Evolutionary conservation across 1,139 yeast species (phyloP).

Genomic region (Saccharomyces hybrid): DNA sequence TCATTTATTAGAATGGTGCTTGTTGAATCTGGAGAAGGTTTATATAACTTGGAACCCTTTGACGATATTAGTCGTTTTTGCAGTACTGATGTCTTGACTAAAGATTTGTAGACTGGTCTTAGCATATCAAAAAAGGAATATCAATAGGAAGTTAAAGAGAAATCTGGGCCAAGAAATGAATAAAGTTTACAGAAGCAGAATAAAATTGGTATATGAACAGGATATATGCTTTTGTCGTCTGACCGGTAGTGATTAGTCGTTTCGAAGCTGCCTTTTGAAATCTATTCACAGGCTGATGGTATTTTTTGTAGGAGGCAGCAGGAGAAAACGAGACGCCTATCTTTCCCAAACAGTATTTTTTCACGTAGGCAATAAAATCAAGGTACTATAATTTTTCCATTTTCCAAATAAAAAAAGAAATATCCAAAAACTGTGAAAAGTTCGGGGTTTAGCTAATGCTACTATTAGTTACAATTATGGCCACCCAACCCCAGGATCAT

Average conservation of each 20-base stretch:
- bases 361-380: background rate
- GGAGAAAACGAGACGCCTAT: background rate
- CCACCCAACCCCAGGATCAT: background rate
- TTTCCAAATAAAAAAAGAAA: background rate
- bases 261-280: background rate
- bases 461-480: background rate
- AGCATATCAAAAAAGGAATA: background rate
- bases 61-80: slow-evolving; percentile 8
- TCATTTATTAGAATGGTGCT: background rate
- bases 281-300: background rate
- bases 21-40: slow-evolving; percentile 12
- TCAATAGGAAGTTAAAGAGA: background rate
- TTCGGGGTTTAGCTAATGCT: background rate
- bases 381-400: background rate
- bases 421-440: background rate
- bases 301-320: background rate
- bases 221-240: background rate
- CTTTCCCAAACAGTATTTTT: background rate
- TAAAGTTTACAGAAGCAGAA: background rate
- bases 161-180: background rate
- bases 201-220: background rate
- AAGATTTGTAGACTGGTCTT: background rate
- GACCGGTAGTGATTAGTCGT: background rate
- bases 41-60: slow-evolving; percentile 12
- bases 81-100: background rate